Conservation (phyloP, 2,329 filamentous ascomycete species). For the Aaosphaeria arxii region DNA sequence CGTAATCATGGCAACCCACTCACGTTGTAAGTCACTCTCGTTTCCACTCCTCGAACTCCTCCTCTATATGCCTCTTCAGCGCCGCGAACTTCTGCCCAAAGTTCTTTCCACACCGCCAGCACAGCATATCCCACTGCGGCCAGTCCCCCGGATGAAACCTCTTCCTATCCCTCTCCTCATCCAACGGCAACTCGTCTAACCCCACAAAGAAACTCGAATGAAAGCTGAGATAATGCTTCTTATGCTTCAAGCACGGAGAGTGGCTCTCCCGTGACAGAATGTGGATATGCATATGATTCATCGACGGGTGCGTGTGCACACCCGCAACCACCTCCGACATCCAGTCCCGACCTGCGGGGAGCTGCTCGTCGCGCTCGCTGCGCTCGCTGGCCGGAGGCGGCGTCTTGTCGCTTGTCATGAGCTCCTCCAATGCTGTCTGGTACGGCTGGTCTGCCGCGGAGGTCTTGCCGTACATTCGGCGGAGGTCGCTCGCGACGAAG, state of each 20-base stretch:
- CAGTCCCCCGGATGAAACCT: constrained; percentile 61
- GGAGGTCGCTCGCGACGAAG: constrained; percentile 72
- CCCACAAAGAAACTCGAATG: constrained; percentile 78
- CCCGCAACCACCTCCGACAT: constrained; percentile 69
- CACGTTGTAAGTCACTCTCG: constrained; percentile 11
- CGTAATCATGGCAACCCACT: too few species aligned
- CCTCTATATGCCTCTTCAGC: constrained; percentile 71
- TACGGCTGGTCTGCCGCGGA: constrained; percentile 64
- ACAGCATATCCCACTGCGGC: constrained; percentile 64
- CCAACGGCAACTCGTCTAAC: constrained; percentile 76
- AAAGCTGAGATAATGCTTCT: constrained; percentile 92
- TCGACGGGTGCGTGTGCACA: constrained; percentile 83
- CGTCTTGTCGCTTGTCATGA: constrained; percentile 48
- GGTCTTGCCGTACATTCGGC: constrained; percentile 61
- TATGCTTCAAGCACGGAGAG: constrained; percentile 68
- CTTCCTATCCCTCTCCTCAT: constrained; percentile 58
- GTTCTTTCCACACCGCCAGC: constrained; percentile 77
- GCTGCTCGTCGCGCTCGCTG: constrained; percentile 36
- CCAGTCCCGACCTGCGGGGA: constrained; percentile 76
- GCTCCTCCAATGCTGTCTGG: constrained; percentile 49
- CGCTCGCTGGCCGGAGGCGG: constrained; percentile 41
- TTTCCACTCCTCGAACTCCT: constrained; percentile 76
- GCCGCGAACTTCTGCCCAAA: constrained; percentile 73
- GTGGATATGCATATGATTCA: constrained; percentile 91
- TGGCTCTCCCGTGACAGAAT: constrained; percentile 78